Evolutionary conservation across 768 basidiomycete genomes (phyloP).

Genomic region (Mycena galopus): DNA sequence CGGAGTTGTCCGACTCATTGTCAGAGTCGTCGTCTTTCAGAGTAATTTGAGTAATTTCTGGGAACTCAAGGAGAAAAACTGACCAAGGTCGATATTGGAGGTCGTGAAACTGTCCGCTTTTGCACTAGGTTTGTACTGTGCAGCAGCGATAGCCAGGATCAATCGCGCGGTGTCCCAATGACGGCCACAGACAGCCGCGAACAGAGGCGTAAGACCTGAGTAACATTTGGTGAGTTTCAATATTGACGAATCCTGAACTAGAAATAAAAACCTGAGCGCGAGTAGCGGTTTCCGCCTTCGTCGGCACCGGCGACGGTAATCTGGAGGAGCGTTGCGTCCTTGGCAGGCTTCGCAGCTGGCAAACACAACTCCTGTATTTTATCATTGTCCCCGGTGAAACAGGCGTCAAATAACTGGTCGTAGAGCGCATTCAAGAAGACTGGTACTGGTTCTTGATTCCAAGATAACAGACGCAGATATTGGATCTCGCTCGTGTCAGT

Average conservation of each 20-base stretch:
- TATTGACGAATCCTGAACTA: neutral
- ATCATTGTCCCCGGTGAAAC: slow-evolving; percentile 63
- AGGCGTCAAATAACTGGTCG: slow-evolving; percentile 70
- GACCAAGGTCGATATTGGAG: slow-evolving; percentile 52
- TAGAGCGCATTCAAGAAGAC: slow-evolving; percentile 54
- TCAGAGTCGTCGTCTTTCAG: slow-evolving; percentile 54
- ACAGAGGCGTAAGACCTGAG: slow-evolving; percentile 63
- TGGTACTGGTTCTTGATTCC: slow-evolving; percentile 41
- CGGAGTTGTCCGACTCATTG: slow-evolving; percentile 55
- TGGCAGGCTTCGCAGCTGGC: slow-evolving; percentile 50
- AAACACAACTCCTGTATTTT: slow-evolving; percentile 67
- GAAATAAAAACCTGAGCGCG: slow-evolving; percentile 41
- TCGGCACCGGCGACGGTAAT: slow-evolving; percentile 54
- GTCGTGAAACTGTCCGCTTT: slow-evolving; percentile 50
- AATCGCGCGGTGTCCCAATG: slow-evolving; percentile 72
- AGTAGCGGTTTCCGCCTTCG: slow-evolving; percentile 27
- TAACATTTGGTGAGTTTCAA: neutral
- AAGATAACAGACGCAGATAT: slow-evolving; percentile 44
- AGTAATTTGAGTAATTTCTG: neutral
- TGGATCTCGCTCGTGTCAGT: neutral
- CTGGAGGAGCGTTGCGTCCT: slow-evolving; percentile 51
- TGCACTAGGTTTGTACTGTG: slow-evolving; percentile 63
- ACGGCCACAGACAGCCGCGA: slow-evolving; percentile 61
- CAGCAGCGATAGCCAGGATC: slow-evolving; percentile 67
- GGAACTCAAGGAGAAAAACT: neutral